phyloP scores from a whole-genome alignment of 2,329 filamentous ascomycete genomes.

The Lasiodiplodia sp. region DNA sequence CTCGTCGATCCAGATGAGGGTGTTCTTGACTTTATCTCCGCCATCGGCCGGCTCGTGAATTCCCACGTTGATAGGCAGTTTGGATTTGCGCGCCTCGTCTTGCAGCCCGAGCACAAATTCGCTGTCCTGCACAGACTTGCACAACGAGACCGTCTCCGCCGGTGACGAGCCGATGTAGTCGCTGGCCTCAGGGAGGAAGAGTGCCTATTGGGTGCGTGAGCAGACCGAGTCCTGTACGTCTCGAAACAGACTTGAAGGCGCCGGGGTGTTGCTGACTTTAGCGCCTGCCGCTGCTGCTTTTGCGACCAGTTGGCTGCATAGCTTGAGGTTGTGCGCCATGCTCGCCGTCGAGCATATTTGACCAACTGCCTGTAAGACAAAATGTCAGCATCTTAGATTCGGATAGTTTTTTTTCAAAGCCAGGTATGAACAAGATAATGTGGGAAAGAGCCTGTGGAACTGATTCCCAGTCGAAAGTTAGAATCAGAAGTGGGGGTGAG shows the following conservation, averaged over 20 bases:
- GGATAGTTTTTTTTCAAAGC: background rate
- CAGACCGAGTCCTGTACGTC: background rate
- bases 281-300: conserved; percentile 80
- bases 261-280: conserved; percentile 61
- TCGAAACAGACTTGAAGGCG: background rate
- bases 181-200: conserved; percentile 91
- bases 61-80: conserved; percentile 81
- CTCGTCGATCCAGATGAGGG: conserved; percentile 71
- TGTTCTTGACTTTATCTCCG: conserved; percentile 66
- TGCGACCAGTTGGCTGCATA: conserved; percentile 75
- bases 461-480: background rate
- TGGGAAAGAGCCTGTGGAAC: background rate
- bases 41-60: conserved; percentile 75
- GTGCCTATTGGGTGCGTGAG: conserved; percentile 57
- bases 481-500: background rate
- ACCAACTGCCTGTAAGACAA: conserved; percentile 72
- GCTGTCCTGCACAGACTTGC: conserved; percentile 68
- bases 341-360: conserved; percentile 87
- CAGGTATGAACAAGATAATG: background rate
- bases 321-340: conserved; percentile 78
- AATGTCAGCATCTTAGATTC: background rate
- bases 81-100: conserved; percentile 67
- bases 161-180: conserved; percentile 83
- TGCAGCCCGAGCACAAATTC: conserved; percentile 80
- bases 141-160: conserved; percentile 74